Conservation (phyloP, 192 early-diverging fungal species). For the Diversispora eburnea region DNA sequence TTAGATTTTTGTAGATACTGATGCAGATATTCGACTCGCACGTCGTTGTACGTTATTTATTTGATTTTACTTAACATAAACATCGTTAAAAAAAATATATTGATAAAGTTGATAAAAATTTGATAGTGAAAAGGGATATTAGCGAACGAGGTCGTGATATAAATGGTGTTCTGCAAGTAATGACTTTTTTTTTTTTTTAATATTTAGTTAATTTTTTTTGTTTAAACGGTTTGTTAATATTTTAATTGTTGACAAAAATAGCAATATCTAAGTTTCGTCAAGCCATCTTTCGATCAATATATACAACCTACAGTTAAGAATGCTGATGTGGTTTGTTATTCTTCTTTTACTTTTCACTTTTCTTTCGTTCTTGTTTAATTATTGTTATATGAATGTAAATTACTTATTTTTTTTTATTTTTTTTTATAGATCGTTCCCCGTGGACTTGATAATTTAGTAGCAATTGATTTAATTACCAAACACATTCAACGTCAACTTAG, state of each 20-base stretch:
- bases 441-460: slow-evolving; percentile 84
- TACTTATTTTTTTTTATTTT: slow-evolving; percentile 23
- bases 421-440: slow-evolving; percentile 77
- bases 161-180: slow-evolving; percentile 71
- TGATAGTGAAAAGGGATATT: slow-evolving; percentile 82
- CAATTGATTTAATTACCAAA: slow-evolving; percentile 89
- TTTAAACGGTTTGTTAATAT: not conserved
- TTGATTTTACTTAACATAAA: not conserved
- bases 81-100: not conserved
- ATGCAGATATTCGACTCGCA: slow-evolving; percentile 87
- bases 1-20: slow-evolving; percentile 92
- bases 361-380: not conserved
- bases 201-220: too few species aligned
- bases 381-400: not conserved
- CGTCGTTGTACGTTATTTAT: slow-evolving; percentile 59
- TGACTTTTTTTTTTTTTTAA: not conserved
- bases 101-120: not conserved
- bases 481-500: slow-evolving; percentile 82
- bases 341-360: not conserved
- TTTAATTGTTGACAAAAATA: slow-evolving; percentile 9
- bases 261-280: slow-evolving; percentile 92
- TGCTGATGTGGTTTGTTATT: slow-evolving; percentile 74
- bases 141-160: slow-evolving; percentile 85
- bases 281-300: slow-evolving; percentile 88
- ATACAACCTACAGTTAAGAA: slow-evolving; percentile 90